Evolutionary conservation across 1,284 basidiomycete species (phyloP).

Genomic region (Pseudozyma sp.): DNA sequence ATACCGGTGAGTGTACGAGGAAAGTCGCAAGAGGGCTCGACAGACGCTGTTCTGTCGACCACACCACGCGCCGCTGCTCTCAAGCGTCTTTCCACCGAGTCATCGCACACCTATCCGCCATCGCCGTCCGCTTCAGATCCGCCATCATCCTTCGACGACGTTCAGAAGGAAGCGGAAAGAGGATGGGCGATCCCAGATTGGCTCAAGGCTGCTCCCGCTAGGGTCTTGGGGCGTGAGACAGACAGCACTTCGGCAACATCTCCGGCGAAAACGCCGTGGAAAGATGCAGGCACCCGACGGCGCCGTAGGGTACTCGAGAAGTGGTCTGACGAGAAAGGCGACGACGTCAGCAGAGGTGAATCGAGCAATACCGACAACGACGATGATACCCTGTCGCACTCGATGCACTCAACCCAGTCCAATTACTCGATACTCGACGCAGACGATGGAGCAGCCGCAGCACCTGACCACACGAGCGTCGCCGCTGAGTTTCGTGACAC

Average conservation of each 20-base stretch:
- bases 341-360: slow-evolving; percentile 20
- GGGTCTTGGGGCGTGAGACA: slow-evolving; percentile 26
- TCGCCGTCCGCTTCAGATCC: slow-evolving; percentile 38
- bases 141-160: slow-evolving; percentile 33
- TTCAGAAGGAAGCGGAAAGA: slow-evolving; percentile 46
- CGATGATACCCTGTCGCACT: slow-evolving; percentile 38
- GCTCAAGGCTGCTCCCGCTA: slow-evolving; percentile 40
- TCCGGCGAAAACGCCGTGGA: not conserved
- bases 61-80: slow-evolving; percentile 33
- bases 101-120: slow-evolving; percentile 44
- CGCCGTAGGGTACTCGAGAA: slow-evolving; percentile 44
- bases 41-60: slow-evolving; percentile 22
- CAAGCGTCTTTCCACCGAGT: slow-evolving; percentile 40
- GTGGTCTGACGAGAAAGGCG: slow-evolving; percentile 32
- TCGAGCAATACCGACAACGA: slow-evolving; percentile 31
- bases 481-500: slow-evolving; percentile 44
- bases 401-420: slow-evolving; percentile 32
- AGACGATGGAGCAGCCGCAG: slow-evolving; percentile 14
- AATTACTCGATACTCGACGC: slow-evolving; percentile 46
- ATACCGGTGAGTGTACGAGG: slow-evolving; percentile 18
- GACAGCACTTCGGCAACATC: slow-evolving; percentile 2
- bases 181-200: slow-evolving; percentile 48
- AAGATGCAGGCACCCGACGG: not conserved
- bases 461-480: slow-evolving; percentile 15
- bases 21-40: slow-evolving; percentile 23